These are phyloP conservation scores for Lasiosphaeria hispida DNA, from an alignment of 495 filamentous ascomycete genomes.

Conservation along the genomic window DNA sequence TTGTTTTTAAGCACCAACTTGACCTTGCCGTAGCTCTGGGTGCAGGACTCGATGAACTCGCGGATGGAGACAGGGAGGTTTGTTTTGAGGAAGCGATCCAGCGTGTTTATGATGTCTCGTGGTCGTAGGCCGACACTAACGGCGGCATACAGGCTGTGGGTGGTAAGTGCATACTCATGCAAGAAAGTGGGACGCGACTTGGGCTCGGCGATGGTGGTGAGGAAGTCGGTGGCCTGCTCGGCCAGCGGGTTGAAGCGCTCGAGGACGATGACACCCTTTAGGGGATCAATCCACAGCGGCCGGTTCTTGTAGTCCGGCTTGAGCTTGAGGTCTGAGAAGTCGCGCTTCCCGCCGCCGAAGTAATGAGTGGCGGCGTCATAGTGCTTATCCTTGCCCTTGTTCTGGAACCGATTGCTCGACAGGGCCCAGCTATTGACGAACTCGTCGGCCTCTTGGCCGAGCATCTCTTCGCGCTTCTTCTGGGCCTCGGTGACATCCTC, in stretches of 20 bases:
- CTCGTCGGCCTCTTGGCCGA: constrained; percentile 62
- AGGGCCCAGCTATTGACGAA: constrained; percentile 44
- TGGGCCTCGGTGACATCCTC: constrained; percentile 61
- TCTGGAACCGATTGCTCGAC: constrained; percentile 50
- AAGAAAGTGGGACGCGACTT: constrained; percentile 81
- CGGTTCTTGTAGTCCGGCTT: constrained; percentile 87
- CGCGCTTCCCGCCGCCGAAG: constrained; percentile 46
- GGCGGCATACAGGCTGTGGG: constrained; percentile 91
- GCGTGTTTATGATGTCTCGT: constrained; percentile 81
- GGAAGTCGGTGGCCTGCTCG: constrained; percentile 84
- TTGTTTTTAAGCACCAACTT: constrained; percentile 94
- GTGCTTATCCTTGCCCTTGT: constrained; percentile 25
- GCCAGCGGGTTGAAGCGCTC: constrained; percentile 91
- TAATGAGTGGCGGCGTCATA: constrained; percentile 46
- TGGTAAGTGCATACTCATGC: constrained; percentile 89
- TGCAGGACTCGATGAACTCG: constrained; percentile 77
- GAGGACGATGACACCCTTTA: constrained; percentile 81
- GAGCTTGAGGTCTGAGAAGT: constrained; percentile 76
- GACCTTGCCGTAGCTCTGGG: constrained; percentile 89
- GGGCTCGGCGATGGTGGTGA: constrained; percentile 94
- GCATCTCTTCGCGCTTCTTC: constrained; percentile 51
- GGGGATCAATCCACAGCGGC: constrained; percentile 88
- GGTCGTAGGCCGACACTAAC: constrained; percentile 87
- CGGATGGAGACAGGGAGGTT: constrained; percentile 74
- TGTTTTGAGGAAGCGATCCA: constrained; percentile 86